Evolutionary conservation across 805 yeast species (phyloP), one percentile per base, ranked within the genome.

Genomic region (Candida taoyuanica): DNA sequence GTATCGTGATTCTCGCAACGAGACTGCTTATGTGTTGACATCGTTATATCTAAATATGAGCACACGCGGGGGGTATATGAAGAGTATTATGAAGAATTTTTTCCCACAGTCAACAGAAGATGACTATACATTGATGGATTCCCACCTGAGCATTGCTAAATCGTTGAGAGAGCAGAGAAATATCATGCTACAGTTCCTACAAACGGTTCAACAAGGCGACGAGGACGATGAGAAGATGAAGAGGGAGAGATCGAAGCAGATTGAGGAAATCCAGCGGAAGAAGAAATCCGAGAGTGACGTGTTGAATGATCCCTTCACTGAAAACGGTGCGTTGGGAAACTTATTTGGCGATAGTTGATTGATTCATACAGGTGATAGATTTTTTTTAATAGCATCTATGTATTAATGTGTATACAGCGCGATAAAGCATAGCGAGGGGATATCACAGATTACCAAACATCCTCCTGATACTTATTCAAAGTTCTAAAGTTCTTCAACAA

Each of bases 381-480:
- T n/a, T n/a, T n/a, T n/a, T n/a, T n/a, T n/a, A n/a, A n/a, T n/a
- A n/a, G 24, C 7, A 21, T 21, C 24, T 21, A 21, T 21, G 11
- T 21, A 21, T 21, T 21, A 21, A 21, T 11, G n/a, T n/a, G 28
- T 23, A 31, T 31, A 14, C 5, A 8, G 14, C 24, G n/a, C 13
- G 5, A 18, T 30, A 30, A n/a, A 29, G 14, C 9, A 8, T 29
- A 29, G 19, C 6, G 6, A 29, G 7, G 17, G 8, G 3, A 23
- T 7, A 23, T 17, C 34, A 16, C 18, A 6, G 18, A 5, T 65
- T 68, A 91, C 98, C 98, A 91, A 12, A 91, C 96, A 71, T 91
- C 98, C 66, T 93, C 98, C 67, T 91, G 98, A 63, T 88, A 91
- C 64, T 82, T 78, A 59, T 89, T 91, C 52, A 83, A 81, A 18